phyloP scores from a whole-genome alignment of 2,329 filamentous ascomycete genomes.

The Aspergillus vadensis region DNA sequence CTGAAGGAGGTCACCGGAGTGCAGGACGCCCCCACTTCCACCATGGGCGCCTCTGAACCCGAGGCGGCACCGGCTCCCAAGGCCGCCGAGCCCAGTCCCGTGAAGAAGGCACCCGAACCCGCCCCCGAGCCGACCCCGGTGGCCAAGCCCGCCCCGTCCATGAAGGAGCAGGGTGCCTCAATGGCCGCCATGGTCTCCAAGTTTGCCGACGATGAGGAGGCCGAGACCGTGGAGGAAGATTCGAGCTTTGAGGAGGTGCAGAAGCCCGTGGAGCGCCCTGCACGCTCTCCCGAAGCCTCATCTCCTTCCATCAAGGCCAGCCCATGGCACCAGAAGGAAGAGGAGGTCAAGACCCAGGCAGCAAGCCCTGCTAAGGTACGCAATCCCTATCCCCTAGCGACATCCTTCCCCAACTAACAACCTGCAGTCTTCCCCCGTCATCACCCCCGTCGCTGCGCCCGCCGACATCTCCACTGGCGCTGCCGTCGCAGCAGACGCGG shows the following conservation, averaged over 20 bases:
- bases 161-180: constrained; percentile 83
- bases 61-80: constrained; percentile 53
- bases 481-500: constrained; percentile 48
- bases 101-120: constrained; percentile 31
- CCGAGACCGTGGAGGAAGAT: constrained; percentile 60
- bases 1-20: constrained; percentile 69
- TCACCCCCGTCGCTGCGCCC: constrained; percentile 40
- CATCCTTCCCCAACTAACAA: neutral
- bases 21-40: constrained; percentile 38
- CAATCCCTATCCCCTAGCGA: neutral
- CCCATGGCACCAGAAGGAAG: constrained; percentile 34
- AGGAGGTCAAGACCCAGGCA: constrained; percentile 28
- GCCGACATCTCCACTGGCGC: constrained; percentile 27
- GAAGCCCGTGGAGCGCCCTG: constrained; percentile 69
- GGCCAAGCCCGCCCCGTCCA: constrained; percentile 62
- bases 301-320: constrained; percentile 33
- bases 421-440: constrained; percentile 25
- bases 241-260: constrained; percentile 86
- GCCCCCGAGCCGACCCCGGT: constrained; percentile 37
- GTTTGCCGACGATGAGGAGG: constrained; percentile 74
- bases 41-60: constrained; percentile 49
- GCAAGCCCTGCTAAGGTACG: constrained; percentile 27
- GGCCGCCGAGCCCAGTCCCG: constrained; percentile 37
- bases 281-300: constrained; percentile 30
- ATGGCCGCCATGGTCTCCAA: constrained; percentile 83